Conservation (phyloP, 805 yeast species). For the Ogataea pignaliae region DNA sequence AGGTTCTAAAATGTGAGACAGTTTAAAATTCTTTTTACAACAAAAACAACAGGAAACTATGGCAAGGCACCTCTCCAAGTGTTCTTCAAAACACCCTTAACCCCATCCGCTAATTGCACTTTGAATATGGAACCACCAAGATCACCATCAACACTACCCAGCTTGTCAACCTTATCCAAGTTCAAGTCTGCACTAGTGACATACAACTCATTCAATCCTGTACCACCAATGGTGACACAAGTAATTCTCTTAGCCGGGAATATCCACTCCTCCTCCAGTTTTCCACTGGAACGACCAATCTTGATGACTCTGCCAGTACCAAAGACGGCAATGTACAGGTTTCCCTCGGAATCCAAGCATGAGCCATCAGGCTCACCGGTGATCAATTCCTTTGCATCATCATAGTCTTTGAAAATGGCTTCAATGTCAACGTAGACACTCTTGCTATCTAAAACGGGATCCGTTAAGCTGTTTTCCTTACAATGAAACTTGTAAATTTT, state of each 20-base stretch:
- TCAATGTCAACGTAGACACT: conserved; percentile 35
- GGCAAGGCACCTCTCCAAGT: conserved; percentile 21
- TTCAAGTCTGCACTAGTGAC: conserved; percentile 63
- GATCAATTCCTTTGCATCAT: not conserved
- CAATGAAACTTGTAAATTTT: conserved; percentile 46
- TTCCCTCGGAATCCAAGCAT: conserved; percentile 48
- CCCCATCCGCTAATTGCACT: conserved; percentile 32
- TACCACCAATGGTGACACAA: conserved; percentile 69
- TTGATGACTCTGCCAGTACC: conserved; percentile 53
- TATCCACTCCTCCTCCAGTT: conserved; percentile 43
- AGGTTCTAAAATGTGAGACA: too few relatives aligned
- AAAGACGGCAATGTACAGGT: conserved; percentile 66
- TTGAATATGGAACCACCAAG: conserved; percentile 59
- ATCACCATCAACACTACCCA: conserved; percentile 33
- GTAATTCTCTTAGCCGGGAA: conserved; percentile 61
- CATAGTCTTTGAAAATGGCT: conserved; percentile 8
- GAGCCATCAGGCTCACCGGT: conserved; percentile 81
- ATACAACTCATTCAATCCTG: conserved; percentile 49
- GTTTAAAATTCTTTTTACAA: too few relatives aligned
- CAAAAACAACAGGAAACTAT: too few relatives aligned
- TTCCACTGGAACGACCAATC: conserved; percentile 41
- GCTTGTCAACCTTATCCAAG: conserved; percentile 34
- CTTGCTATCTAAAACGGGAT: conserved; percentile 33
- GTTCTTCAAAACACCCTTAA: conserved; percentile 32
- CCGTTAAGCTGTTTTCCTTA: conserved; percentile 20